Conservation (phyloP, 1,139 yeast genomes). For the Diutina neorugosa region DNA sequence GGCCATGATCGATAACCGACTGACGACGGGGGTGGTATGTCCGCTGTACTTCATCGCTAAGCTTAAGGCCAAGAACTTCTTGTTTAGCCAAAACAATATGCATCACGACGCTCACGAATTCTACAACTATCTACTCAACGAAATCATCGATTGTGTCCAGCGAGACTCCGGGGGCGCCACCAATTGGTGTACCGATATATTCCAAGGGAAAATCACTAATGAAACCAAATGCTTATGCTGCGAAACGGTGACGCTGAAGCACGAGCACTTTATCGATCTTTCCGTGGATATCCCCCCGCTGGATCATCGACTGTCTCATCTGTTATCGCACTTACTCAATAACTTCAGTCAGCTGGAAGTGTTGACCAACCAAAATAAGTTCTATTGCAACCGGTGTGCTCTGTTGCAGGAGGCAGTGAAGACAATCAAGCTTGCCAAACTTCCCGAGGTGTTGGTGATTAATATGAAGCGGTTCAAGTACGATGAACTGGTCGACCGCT, state of each 20-base stretch:
- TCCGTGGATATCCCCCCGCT: slow-evolving; percentile 73
- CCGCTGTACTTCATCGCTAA: slow-evolving; percentile 65
- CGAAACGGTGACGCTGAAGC: slow-evolving; percentile 74
- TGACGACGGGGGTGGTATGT: slow-evolving; percentile 73
- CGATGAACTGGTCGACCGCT: slow-evolving; percentile 46
- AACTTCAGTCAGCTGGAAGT: slow-evolving; percentile 82
- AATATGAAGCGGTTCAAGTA: slow-evolving; percentile 89
- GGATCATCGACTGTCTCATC: slow-evolving; percentile 37
- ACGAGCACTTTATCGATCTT: slow-evolving; percentile 78
- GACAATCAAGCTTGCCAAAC: slow-evolving; percentile 66
- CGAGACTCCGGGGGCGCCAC: slow-evolving; percentile 19
- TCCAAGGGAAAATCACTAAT: slow-evolving; percentile 77
- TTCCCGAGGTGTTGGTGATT: slow-evolving; percentile 71
- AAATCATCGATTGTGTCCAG: slow-evolving; percentile 61
- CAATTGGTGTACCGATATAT: slow-evolving; percentile 57
- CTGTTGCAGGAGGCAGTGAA: slow-evolving; percentile 92
- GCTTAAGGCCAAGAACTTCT: slow-evolving; percentile 67
- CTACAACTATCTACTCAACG: slow-evolving; percentile 74
- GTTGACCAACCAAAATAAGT: slow-evolving; percentile 78
- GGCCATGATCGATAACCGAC: slow-evolving; percentile 60
- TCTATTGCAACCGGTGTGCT: slow-evolving; percentile 83
- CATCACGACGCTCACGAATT: slow-evolving; percentile 99
- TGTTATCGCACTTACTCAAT: slow-evolving; percentile 60
- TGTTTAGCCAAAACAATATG: slow-evolving; percentile 77
- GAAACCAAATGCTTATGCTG: slow-evolving; percentile 87